phyloP scores from a whole-genome alignment of 2,329 filamentous ascomycete genomes.

The Cadophora sp. region DNA sequence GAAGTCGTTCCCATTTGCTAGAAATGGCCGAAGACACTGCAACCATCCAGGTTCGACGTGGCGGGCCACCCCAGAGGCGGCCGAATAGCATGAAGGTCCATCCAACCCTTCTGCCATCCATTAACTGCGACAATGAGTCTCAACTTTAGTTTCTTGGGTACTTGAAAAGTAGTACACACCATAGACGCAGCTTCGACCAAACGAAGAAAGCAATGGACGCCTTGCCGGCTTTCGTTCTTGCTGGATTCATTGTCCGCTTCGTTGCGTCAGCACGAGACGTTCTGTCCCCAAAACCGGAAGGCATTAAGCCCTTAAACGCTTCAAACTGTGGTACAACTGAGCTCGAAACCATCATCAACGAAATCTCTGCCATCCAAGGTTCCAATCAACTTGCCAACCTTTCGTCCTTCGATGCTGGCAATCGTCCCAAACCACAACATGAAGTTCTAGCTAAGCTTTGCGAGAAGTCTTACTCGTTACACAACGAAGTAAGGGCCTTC shows the following conservation, averaged over 20 bases:
- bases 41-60: not conserved
- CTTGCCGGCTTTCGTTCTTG: not conserved
- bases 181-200: not conserved
- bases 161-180: not conserved
- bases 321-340: no score
- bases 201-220: not conserved
- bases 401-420: not conserved
- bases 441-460: not conserved
- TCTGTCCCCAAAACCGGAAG: not conserved
- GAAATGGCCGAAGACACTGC: not conserved
- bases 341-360: not conserved
- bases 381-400: not conserved
- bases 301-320: not conserved
- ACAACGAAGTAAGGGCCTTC: not conserved
- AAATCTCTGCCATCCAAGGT: not conserved
- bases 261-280: not conserved
- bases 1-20: not conserved
- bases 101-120: not conserved
- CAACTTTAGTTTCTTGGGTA: not conserved
- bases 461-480: not conserved
- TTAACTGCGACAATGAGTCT: not conserved
- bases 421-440: not conserved
- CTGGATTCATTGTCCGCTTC: not conserved
- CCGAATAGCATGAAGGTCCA: not conserved
- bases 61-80: not conserved